Percentiles rank a stretch among this genome's conserved stretches.
These are phyloP conservation scores for Hylodesmum podocarpum DNA, from an alignment of 306 rosid genomes.

Conservation along the genomic window DNA sequence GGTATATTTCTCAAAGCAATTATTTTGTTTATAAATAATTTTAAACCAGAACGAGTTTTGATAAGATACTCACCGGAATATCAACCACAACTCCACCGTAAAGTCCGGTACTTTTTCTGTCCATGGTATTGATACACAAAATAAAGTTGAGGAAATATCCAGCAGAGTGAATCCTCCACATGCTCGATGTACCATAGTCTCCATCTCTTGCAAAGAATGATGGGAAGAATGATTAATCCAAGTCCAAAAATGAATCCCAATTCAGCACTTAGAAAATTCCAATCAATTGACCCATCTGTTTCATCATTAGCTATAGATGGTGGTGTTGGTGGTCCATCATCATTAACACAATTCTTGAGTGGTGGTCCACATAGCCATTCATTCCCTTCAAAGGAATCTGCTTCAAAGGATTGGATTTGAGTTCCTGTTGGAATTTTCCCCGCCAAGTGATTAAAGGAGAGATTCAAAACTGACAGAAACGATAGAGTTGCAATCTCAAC, in stretches of 20 bases:
- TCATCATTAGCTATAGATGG: neutral
- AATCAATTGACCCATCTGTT: neutral
- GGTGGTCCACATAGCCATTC: neutral
- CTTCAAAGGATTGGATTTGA: neutral
- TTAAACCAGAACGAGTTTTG: too few species aligned
- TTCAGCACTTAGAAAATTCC: neutral
- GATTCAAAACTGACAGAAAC: conserved; percentile 31
- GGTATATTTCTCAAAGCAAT: too few species aligned
- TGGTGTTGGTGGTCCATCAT: neutral
- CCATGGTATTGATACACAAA: neutral
- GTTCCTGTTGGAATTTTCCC: neutral
- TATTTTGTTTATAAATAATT: too few species aligned
- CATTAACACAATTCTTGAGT: neutral
- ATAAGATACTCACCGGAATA: neutral
- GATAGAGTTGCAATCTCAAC: neutral
- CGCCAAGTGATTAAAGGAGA: conserved; percentile 36
- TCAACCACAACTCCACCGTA: neutral
- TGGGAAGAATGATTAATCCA: neutral
- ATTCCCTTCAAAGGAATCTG: neutral
- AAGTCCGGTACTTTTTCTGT: neutral
- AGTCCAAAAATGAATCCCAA: conserved; percentile 25
- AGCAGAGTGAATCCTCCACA: neutral
- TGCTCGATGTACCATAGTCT: neutral
- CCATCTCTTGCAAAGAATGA: conserved; percentile 2
- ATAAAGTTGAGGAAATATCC: neutral